Evolutionary conservation across 306 rosid genomes (phyloP).

Genomic region (Leucaena leucocephala): DNA sequence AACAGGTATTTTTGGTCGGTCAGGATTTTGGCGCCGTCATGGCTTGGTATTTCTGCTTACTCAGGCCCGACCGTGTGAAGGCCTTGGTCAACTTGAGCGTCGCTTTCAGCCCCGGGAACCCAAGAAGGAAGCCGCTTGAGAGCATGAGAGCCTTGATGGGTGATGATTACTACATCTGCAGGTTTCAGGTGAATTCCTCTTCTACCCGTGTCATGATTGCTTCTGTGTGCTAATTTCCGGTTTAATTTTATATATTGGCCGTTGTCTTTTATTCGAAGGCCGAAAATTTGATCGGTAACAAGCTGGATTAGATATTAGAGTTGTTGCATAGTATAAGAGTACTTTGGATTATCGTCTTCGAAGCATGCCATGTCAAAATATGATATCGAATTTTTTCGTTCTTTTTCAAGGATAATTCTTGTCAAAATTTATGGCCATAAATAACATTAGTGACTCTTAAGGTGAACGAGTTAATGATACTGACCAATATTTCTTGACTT

Average conservation of each 20-base stretch:
- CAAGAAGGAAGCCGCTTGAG: constrained; percentile 39
- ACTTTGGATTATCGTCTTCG: neutral
- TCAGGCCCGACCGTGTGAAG: constrained; percentile 63
- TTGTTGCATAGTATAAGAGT: neutral
- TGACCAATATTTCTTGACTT: neutral
- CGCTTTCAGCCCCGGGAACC: constrained; percentile 49
- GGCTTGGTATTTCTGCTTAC: constrained; percentile 65
- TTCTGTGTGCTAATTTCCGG: neutral
- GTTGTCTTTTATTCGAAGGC: neutral
- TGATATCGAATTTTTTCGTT: neutral
- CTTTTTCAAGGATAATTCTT: neutral
- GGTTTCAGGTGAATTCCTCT: constrained; percentile 56
- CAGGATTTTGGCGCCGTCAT: constrained; percentile 74
- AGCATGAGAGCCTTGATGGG: constrained; percentile 47
- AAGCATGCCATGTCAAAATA: neutral
- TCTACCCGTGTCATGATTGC: neutral
- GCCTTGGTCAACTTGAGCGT: constrained; percentile 74
- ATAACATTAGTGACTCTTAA: neutral
- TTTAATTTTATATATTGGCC: neutral
- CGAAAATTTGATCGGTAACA: neutral
- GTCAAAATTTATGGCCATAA: neutral
- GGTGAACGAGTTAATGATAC: neutral
- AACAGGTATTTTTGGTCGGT: constrained; percentile 64
- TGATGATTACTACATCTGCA: constrained; percentile 66
- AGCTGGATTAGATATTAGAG: neutral